Percentiles rank a stretch among this genome's conserved stretches.
Conservation (phyloP, 140 eudicot genomes). For the Ambrosia hybrid region DNA sequence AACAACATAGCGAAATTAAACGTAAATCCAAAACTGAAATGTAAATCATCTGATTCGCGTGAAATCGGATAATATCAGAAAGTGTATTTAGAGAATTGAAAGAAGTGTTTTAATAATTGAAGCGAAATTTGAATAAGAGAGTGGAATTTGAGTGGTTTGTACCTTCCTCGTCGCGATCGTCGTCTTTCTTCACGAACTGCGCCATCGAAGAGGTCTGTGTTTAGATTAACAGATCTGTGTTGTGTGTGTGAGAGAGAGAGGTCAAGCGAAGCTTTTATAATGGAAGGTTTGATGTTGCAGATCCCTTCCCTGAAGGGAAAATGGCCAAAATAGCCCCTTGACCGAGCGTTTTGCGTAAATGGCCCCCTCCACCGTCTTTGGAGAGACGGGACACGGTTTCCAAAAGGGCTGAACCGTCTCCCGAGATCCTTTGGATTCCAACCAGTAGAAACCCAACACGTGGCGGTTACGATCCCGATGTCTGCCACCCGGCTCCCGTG, state of each 20-base stretch:
- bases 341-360: no score
- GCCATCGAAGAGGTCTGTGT: conserved; percentile 51
- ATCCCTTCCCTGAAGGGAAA: conserved; percentile 14
- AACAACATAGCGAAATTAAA: neutral
- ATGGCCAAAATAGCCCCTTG: no score
- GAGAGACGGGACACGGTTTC: no score
- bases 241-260: neutral
- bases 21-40: neutral
- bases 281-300: conserved; percentile 21
- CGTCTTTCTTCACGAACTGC: conserved; percentile 76
- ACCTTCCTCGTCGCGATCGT: conserved; percentile 97
- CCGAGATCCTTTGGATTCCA: no score
- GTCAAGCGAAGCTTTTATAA: conserved; percentile 8
- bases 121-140: neutral
- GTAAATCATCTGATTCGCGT: conserved; percentile 17
- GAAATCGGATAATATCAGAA: neutral
- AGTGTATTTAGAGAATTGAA: conserved; percentile 6
- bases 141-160: conserved; percentile 11
- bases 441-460: no score
- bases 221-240: conserved; percentile 18
- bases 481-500: no score
- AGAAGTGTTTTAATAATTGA: neutral
- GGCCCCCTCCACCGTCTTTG: no score
- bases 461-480: no score
- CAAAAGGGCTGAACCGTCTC: no score